Percentiles rank a stretch among this genome's conserved stretches.
These are phyloP conservation scores for Tetradesmus lagerheimii DNA, from an alignment of 139 green algal species.

Conservation along the genomic window DNA sequence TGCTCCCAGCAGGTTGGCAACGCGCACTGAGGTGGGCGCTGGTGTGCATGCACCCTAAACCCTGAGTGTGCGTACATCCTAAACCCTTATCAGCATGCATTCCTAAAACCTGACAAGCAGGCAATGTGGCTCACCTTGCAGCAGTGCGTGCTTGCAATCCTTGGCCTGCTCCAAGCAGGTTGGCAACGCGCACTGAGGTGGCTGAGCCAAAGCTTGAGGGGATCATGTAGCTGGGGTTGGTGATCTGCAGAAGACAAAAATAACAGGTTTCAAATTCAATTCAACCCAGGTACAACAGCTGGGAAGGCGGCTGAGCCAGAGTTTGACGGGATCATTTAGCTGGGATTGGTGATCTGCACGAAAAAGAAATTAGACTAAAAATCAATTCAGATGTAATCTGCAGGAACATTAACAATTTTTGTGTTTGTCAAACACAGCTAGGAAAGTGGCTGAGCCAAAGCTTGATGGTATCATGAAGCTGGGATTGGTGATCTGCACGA, in stretches of 20 bases:
- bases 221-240: conserved; percentile 45
- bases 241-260: conserved; percentile 20
- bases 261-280: background rate
- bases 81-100: too few species aligned
- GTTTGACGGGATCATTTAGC: conserved; percentile 37
- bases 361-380: background rate
- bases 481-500: conserved; percentile 23
- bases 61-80: too few species aligned
- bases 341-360: conserved; percentile 36
- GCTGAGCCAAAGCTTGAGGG: conserved; percentile 27
- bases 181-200: conserved; percentile 24
- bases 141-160: conserved; percentile 9
- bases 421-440: too few species aligned
- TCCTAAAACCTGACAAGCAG: background rate
- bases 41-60: too few species aligned
- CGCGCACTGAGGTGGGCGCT: background rate
- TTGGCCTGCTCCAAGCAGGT: conserved; percentile 31
- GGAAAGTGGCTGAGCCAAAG: conserved; percentile 10
- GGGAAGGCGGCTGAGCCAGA: conserved; percentile 30
- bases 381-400: too few species aligned
- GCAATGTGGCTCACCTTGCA: background rate
- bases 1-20: conserved; percentile 39
- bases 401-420: too few species aligned
- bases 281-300: too few species aligned
- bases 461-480: background rate